Percentiles rank a stretch among this genome's conserved stretches.
These are phyloP conservation scores for Candida arabinofermentans DNA, from an alignment of 805 yeast species.

Conservation along the genomic window DNA sequence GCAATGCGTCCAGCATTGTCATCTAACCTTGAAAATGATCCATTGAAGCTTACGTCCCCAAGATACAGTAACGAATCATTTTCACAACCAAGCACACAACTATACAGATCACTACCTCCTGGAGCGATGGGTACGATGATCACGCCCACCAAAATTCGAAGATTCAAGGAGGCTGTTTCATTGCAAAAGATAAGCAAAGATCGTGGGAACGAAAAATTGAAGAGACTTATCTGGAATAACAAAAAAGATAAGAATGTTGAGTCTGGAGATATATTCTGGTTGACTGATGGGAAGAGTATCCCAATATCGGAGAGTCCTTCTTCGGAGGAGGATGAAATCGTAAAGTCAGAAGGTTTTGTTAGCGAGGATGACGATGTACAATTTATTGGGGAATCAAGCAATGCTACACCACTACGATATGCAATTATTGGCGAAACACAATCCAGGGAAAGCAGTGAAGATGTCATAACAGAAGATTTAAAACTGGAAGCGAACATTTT, in stretches of 20 bases:
- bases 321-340: too few relatives aligned
- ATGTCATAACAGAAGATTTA: too few relatives aligned
- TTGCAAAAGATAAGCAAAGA: slow-evolving; percentile 8
- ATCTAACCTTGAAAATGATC: slow-evolving; percentile 12
- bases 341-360: too few relatives aligned
- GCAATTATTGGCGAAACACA: too few relatives aligned
- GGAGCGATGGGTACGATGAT: slow-evolving; percentile 16
- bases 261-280: not conserved
- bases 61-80: slow-evolving; percentile 8
- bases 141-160: slow-evolving; percentile 24
- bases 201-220: slow-evolving; percentile 14
- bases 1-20: not conserved
- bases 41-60: slow-evolving; percentile 15
- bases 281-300: too few relatives aligned
- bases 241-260: slow-evolving; percentile 6
- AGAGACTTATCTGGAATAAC: slow-evolving; percentile 14
- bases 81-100: slow-evolving; percentile 8
- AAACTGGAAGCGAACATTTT: too few relatives aligned
- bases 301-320: too few relatives aligned
- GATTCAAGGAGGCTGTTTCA: slow-evolving; percentile 22
- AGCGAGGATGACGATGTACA: too few relatives aligned
- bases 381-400: too few relatives aligned
- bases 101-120: slow-evolving; percentile 12
- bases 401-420: too few relatives aligned
- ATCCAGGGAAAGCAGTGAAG: too few relatives aligned